These are phyloP conservation scores for Zopfia rhizophila DNA, from an alignment of 2,329 filamentous ascomycete genomes.

Conservation along the genomic window DNA sequence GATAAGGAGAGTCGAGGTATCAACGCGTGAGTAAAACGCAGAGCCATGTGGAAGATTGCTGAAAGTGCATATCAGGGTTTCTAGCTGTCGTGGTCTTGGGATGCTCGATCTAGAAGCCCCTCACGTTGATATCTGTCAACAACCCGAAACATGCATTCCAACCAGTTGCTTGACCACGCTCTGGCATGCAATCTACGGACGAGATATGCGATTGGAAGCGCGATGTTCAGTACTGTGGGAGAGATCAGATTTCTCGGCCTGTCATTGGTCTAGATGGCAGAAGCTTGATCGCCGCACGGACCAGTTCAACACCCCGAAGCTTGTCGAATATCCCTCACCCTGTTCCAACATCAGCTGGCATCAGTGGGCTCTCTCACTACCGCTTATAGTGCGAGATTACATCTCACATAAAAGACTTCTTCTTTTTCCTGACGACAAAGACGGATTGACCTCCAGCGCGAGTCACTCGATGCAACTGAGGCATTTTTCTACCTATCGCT, in stretches of 20 bases:
- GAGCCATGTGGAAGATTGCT: too few species aligned
- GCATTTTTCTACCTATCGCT: slow-evolving; percentile 23
- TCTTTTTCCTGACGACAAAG: too few species aligned
- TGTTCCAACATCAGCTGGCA: slow-evolving; percentile 23
- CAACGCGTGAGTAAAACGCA: too few species aligned
- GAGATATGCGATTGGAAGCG: too few species aligned
- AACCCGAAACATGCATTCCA: background rate
- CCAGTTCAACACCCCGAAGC: too few species aligned
- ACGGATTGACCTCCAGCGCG: too few species aligned
- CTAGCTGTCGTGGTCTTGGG: slow-evolving; percentile 2
- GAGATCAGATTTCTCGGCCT: slow-evolving; percentile 11
- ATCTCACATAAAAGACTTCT: slow-evolving; percentile 21
- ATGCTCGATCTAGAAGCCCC: slow-evolving; percentile 10
- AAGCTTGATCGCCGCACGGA: too few species aligned
- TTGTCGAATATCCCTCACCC: slow-evolving; percentile 26
- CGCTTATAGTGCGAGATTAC: too few species aligned
- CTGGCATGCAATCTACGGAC: too few species aligned
- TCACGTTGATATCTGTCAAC: slow-evolving; percentile 3
- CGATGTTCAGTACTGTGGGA: slow-evolving; percentile 7
- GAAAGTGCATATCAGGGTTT: background rate
- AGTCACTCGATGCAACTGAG: slow-evolving; percentile 13
- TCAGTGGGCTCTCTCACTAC: too few species aligned
- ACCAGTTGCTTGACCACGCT: slow-evolving; percentile 5
- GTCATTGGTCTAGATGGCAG: slow-evolving; percentile 11
- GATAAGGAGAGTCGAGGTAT: too few species aligned